Percentiles rank a stretch among this genome's conserved stretches.
Conservation (phyloP, 441 rosid species). For the Arabidopsis hybrid region DNA sequence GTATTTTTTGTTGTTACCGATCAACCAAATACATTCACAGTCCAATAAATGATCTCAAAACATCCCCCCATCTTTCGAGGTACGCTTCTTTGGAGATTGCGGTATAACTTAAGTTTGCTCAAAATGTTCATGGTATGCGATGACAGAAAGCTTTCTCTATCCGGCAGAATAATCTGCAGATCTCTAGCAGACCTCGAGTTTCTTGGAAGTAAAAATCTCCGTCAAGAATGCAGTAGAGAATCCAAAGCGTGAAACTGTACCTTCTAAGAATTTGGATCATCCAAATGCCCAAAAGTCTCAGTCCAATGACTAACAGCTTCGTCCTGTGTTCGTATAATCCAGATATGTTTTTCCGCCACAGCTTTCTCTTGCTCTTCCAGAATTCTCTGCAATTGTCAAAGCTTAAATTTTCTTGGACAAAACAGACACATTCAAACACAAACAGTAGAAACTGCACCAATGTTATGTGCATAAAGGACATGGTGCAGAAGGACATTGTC, state of each 20-base stretch:
- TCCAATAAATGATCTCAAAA: neutral
- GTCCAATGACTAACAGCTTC: slow-evolving; percentile 71
- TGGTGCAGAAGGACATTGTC: neutral
- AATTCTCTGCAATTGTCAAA: slow-evolving; percentile 62
- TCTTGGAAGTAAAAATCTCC: slow-evolving; percentile 28
- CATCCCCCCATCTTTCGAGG: slow-evolving; percentile 15
- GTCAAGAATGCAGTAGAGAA: slow-evolving; percentile 28
- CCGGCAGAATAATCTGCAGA: slow-evolving; percentile 33
- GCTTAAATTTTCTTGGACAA: neutral
- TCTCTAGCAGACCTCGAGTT: slow-evolving; percentile 27
- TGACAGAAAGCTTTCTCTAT: slow-evolving; percentile 25
- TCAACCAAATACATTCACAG: slow-evolving; percentile 17
- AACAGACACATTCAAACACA: slow-evolving; percentile 3
- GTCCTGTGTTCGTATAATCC: slow-evolving; percentile 70
- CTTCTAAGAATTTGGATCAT: slow-evolving; percentile 48
- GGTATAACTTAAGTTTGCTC: slow-evolving; percentile 22
- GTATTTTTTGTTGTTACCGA: slow-evolving; percentile 3
- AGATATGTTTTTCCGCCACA: slow-evolving; percentile 59
- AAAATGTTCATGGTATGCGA: slow-evolving; percentile 20
- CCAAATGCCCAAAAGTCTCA: slow-evolving; percentile 64
- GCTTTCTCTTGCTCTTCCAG: slow-evolving; percentile 62
- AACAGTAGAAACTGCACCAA: slow-evolving; percentile 2
- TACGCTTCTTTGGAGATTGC: slow-evolving; percentile 13
- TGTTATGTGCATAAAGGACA: neutral
- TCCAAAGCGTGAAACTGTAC: neutral